Evolutionary conservation across 1,139 yeast species (phyloP).

Genomic region (Kluyveromyces marxianus): DNA sequence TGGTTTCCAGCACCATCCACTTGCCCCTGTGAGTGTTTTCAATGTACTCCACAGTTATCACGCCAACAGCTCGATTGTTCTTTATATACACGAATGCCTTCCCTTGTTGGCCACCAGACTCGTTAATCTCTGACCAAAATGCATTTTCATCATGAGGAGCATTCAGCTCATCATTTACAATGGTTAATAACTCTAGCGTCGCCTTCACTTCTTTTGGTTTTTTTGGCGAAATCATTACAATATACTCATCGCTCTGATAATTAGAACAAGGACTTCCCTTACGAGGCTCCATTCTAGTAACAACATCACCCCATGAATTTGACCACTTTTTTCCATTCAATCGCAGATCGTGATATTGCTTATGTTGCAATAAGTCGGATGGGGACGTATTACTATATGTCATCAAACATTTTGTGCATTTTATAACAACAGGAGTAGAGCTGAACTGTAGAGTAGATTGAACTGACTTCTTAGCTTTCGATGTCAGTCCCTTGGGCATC

Average conservation of each 20-base stretch:
- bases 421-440: background rate
- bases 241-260: conserved; percentile 11
- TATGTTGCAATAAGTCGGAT: conserved; percentile 19
- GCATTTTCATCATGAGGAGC: conserved; percentile 30
- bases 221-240: conserved; percentile 20
- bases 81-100: conserved; percentile 27
- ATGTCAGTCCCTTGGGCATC: background rate
- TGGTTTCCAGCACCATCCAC: conserved; percentile 28
- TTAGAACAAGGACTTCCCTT: background rate
- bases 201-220: conserved; percentile 21
- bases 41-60: conserved; percentile 23
- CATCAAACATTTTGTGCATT: conserved; percentile 27
- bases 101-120: conserved; percentile 12
- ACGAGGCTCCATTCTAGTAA: conserved; percentile 1
- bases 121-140: conserved; percentile 21
- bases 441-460: conserved; percentile 2
- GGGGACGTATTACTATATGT: conserved; percentile 17
- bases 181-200: conserved; percentile 21
- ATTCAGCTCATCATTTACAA: conserved; percentile 27
- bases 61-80: conserved; percentile 25
- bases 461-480: background rate
- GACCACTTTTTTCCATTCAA: conserved; percentile 28
- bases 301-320: conserved; percentile 20
- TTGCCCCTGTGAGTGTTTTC: conserved; percentile 16
- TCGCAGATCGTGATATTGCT: conserved; percentile 22